Evolutionary conservation across 2,329 filamentous ascomycete species (phyloP).

Genomic region (Periconia sp.): DNA sequence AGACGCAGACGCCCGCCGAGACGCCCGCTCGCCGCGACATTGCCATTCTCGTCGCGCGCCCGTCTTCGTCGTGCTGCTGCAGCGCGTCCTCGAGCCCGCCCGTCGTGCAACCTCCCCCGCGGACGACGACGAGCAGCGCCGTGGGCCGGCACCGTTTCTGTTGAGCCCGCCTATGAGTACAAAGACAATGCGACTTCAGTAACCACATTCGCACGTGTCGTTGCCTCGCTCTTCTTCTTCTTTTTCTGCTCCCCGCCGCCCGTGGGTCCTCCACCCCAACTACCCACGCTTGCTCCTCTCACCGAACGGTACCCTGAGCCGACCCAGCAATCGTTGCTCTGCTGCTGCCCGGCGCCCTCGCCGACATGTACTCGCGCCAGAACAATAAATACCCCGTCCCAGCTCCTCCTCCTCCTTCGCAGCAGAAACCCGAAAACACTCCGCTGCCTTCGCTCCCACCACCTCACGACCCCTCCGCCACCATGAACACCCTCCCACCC

Average conservation of each 20-base stretch:
- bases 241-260: too few species aligned
- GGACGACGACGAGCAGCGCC: not conserved
- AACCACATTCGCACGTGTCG: not conserved
- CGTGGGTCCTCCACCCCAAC: not conserved
- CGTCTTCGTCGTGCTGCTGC: not conserved
- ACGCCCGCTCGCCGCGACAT: not conserved
- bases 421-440: slow-evolving; percentile 16
- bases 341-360: too few species aligned
- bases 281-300: not conserved
- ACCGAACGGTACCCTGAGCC: too few species aligned
- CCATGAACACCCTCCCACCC: slow-evolving; percentile 19
- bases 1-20: not conserved
- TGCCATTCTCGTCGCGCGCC: not conserved
- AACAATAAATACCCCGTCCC: slow-evolving; percentile 24
- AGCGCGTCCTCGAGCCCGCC: too few species aligned
- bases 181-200: slow-evolving; percentile 8
- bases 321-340: too few species aligned
- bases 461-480: slow-evolving; percentile 18
- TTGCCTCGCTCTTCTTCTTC: not conserved
- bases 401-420: slow-evolving; percentile 16
- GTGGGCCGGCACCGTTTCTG: not conserved
- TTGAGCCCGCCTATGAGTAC: slow-evolving; percentile 3
- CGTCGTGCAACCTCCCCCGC: too few species aligned
- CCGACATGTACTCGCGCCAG: slow-evolving; percentile 31
- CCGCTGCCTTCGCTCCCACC: slow-evolving; percentile 20